A percentile compares a stretch with the other conserved stretches of the same genome.
These are phyloP conservation scores for Hymenoscyphus salicellus DNA, from an alignment of 2,329 filamentous ascomycete genomes.

Conservation along the genomic window DNA sequence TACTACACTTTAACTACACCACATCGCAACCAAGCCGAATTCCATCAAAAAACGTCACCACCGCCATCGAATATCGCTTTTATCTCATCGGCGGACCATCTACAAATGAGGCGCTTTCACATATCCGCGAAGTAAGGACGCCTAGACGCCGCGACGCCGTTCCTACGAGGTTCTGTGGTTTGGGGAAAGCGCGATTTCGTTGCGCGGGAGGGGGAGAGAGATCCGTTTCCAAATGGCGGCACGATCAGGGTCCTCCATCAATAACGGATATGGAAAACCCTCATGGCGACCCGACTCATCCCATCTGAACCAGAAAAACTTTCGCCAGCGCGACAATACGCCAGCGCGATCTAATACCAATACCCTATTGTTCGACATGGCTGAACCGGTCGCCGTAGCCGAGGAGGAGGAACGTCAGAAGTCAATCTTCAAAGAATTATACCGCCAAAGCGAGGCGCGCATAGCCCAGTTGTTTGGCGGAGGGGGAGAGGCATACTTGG, in stretches of 20 bases:
- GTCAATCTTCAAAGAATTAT: slow-evolving; percentile 73
- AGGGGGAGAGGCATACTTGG: slow-evolving; percentile 27
- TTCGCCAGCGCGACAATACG: slow-evolving; percentile 62
- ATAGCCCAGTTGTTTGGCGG: slow-evolving; percentile 71
- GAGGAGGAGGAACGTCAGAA: slow-evolving; percentile 67
- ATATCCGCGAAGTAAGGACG: slow-evolving; percentile 28
- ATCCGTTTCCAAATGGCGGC: slow-evolving; percentile 12
- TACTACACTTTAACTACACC: background rate
- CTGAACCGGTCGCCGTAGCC: slow-evolving; percentile 48
- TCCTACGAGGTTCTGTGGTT: slow-evolving; percentile 24
- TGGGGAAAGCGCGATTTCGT: slow-evolving; percentile 23
- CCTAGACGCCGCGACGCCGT: slow-evolving; percentile 25
- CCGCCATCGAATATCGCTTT: slow-evolving; percentile 25
- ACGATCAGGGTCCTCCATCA: slow-evolving; percentile 26
- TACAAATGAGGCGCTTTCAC: slow-evolving; percentile 28
- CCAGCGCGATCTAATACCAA: slow-evolving; percentile 29
- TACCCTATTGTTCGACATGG: slow-evolving; percentile 36
- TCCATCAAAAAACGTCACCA: slow-evolving; percentile 25
- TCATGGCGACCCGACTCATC: slow-evolving; percentile 60
- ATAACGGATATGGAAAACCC: slow-evolving; percentile 48
- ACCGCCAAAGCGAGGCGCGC: slow-evolving; percentile 71
- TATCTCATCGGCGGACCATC: slow-evolving; percentile 18
- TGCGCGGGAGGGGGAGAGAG: slow-evolving; percentile 17
- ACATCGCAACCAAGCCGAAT: background rate
- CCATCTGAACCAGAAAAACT: slow-evolving; percentile 47